A percentile compares a stretch with the other conserved stretches of the same genome.
Conservation (phyloP, 768 basidiomycete species). For the Trametes punicea region DNA sequence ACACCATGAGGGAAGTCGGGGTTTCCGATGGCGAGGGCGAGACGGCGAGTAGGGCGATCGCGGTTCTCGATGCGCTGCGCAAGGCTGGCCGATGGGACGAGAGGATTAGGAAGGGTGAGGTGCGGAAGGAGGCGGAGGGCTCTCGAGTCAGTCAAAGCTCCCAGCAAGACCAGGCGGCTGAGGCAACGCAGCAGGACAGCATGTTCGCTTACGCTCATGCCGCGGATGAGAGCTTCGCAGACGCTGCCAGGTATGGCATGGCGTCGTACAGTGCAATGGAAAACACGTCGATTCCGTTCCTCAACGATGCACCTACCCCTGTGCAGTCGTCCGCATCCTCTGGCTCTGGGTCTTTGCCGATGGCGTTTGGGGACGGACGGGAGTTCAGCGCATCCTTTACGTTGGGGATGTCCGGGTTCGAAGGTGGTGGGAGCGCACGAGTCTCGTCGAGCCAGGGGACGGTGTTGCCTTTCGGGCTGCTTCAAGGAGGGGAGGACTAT, state of each 20-base stretch:
- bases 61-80: constrained; percentile 35
- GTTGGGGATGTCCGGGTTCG: neutral
- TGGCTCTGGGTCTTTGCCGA: constrained; percentile 2
- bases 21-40: constrained; percentile 34
- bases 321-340: neutral
- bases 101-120: neutral
- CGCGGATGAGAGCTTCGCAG: neutral
- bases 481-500: constrained; percentile 19
- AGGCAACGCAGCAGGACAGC: neutral
- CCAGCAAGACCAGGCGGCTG: neutral
- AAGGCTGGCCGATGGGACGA: constrained; percentile 28
- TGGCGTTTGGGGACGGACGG: neutral
- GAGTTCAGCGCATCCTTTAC: neutral
- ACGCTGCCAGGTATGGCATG: neutral
- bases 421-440: neutral
- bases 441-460: constrained; percentile 11
- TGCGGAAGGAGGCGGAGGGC: neutral
- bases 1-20: constrained; percentile 23
- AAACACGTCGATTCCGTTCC: constrained; percentile 6
- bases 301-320: constrained; percentile 2
- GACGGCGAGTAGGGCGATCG: constrained; percentile 38
- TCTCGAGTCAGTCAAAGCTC: neutral
- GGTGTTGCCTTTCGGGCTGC: constrained; percentile 24
- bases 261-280: neutral
- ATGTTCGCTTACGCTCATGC: neutral